Percentiles rank a stretch among this genome's conserved stretches.
Evolutionary conservation across 1,284 basidiomycete genomes (phyloP).

Genomic region (Crepidotus sp.): DNA sequence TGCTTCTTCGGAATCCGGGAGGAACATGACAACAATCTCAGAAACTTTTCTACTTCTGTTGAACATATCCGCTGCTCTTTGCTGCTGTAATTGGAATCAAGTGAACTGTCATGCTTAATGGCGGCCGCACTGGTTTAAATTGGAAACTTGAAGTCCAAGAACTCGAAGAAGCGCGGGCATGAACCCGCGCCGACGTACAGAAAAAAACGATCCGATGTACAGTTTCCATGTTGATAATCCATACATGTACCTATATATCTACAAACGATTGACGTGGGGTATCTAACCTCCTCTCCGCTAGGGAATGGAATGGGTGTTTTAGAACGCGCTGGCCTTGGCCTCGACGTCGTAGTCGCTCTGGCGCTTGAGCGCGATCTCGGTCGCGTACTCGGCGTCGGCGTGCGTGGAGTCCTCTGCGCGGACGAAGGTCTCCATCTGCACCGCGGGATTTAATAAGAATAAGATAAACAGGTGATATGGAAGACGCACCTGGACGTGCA

Average conservation of each 20-base stretch:
- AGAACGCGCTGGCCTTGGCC: slow-evolving; percentile 7
- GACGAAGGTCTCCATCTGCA: slow-evolving; percentile 20
- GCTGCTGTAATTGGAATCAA: not conserved
- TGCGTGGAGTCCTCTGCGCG: slow-evolving; percentile 8
- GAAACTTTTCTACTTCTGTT: slow-evolving; percentile 2
- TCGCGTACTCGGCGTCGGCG: slow-evolving; percentile 5
- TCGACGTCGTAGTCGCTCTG: slow-evolving; percentile 15
- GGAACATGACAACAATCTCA: slow-evolving; percentile 1
- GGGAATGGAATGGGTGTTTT: not conserved
- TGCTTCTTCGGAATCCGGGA: not conserved
- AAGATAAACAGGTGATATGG: not conserved
- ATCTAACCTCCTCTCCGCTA: slow-evolving; percentile 1
- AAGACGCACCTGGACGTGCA: slow-evolving; percentile 36
- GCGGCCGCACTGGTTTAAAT: no score
- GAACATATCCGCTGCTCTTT: not conserved
- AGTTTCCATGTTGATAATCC: not conserved
- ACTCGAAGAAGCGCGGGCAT: slow-evolving; percentile 3
- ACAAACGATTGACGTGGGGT: slow-evolving; percentile 1
- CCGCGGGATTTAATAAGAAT: not conserved
- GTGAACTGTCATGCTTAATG: not conserved
- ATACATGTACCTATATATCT: not conserved
- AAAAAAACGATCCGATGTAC: not conserved
- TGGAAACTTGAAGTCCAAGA: not conserved
- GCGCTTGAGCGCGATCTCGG: slow-evolving; percentile 4
- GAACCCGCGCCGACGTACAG: not conserved